These are phyloP conservation scores for Herpotrichia juniperi DNA, from an alignment of 2,329 filamentous ascomycete genomes.

Conservation along the genomic window DNA sequence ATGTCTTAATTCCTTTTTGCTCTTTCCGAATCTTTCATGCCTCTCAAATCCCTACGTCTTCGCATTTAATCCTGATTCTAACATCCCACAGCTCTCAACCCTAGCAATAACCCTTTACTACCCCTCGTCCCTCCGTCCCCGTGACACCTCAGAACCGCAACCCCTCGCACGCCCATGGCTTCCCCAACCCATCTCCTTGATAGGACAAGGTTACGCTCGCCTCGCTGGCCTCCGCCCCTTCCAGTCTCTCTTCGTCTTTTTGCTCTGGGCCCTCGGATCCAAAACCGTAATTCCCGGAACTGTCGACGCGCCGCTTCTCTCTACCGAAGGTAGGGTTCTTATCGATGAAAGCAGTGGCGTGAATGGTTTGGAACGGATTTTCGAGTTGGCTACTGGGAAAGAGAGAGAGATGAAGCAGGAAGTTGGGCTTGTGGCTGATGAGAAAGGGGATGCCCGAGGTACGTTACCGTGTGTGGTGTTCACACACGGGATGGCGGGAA, in stretches of 20 bases:
- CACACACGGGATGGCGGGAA: slow-evolving; percentile 54
- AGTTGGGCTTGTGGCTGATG: slow-evolving; percentile 14
- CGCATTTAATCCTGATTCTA: background rate
- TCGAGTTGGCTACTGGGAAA: slow-evolving; percentile 13
- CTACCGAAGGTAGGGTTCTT: slow-evolving; percentile 21
- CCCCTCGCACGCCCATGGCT: slow-evolving; percentile 51
- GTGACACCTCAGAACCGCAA: slow-evolving; percentile 19
- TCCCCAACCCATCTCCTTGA: slow-evolving; percentile 50
- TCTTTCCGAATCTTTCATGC: too few species aligned
- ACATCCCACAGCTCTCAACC: slow-evolving; percentile 43
- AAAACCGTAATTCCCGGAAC: slow-evolving; percentile 50
- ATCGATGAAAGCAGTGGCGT: slow-evolving; percentile 23
- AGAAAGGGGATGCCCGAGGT: slow-evolving; percentile 22
- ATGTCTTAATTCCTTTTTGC: too few species aligned
- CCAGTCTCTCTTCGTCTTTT: slow-evolving; percentile 47
- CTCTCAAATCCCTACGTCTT: too few species aligned
- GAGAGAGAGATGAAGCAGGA: slow-evolving; percentile 24
- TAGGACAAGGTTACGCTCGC: slow-evolving; percentile 52
- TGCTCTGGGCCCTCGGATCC: slow-evolving; percentile 50
- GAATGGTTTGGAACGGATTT: slow-evolving; percentile 12
- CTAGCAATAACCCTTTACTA: slow-evolving; percentile 55
- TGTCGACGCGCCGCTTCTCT: slow-evolving; percentile 50
- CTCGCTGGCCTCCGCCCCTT: slow-evolving; percentile 46
- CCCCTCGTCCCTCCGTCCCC: slow-evolving; percentile 39
- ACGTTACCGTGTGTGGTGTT: slow-evolving; percentile 53